Evolutionary conservation across 2,329 filamentous ascomycete species (phyloP), one percentile per base, ranked within the genome.

Genomic region (Dendrostoma leiphaemia): DNA sequence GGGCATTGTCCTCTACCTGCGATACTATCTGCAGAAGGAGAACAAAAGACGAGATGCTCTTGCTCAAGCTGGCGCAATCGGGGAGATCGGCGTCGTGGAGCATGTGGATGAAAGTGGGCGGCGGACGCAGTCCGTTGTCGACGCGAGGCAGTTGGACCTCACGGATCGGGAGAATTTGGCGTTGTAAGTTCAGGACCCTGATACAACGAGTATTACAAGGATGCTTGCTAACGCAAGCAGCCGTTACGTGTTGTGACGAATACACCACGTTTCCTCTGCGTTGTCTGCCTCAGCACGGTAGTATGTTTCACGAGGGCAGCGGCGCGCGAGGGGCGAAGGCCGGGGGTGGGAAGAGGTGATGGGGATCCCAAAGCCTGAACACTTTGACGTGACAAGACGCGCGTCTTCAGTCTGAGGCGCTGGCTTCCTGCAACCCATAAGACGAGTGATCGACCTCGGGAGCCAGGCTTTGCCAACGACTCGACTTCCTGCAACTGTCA

Each of bases 21-120:
- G 73, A 6, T 69, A 66, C 45, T 72, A 75, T 51, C 57, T 77
- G n/a, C 66, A 61, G 13, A 64, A 64, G 32, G 69, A 74, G 45
- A 76, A 77, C 47, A 68, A 63, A 53, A 68, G 69, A 28, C 65
- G 72, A 2, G 71, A 76, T 45, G 49, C 48, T 5, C 58, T 68
- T 3, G 58, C 60, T 17, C 48, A 60, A 17, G 41, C 26, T 28
- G 62, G 54, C 24, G 53, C 55, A 17, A 60, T 65, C 8, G 55
- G 57, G 26, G 62, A 62, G 48, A 60, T 61, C 50, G 66, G 66
- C 0, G 57, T 69, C 7, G 61, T 68, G 15, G 66, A 65, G 32
- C 59, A 60, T 40, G 59, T 59, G 31, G 64, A 65, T 15, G 64
- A 60, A 32, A 63, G 65, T 24, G 69, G 69, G 4, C 60, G 60